Base-by-base conservation (phyloP, 2,329 filamentous ascomycete genomes). In the Cordyceps javanica region DNA sequence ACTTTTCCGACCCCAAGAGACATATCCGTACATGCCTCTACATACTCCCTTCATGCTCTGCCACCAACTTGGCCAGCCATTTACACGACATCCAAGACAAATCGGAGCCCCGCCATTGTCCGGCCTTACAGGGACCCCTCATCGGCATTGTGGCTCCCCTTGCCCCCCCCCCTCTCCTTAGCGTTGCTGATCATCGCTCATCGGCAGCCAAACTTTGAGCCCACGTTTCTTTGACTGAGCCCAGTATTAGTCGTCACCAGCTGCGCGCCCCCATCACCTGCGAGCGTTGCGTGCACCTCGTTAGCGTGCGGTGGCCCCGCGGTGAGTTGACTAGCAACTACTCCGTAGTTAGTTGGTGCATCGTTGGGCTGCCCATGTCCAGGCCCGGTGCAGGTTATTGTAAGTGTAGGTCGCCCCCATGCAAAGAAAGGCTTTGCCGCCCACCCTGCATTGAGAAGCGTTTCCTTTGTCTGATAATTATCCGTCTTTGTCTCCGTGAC, bases 211-310 rank as follows among this genome's bases (percentile, higher is more conserved):
- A 42, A 34, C 41, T 34, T 41, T 26, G 23, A 25, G 54, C 36
- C 54, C 54, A 56, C 54, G 54, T 56, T 56, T 30, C 45, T 21
- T 41, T 19, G 34, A 25, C 32, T 9, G 5, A 8, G 45, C 14
- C 26, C 11, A 32, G 32, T 39, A 56, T 49, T 50, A 56, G 54
- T 46, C 34, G 41, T 55, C 53, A 55, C 42, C 42, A 32, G 42
- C 52, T 30, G 28, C 28, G 2, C 42, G n/a, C 21, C 11, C 5
- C 30, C 21, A 41, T 56, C 44, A 56, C 53, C 53, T 49, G 53
- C 25, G 30, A 55, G 32, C 23, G 23, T 34, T 21, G 53, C 53
- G 53, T 55, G 53, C 23, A 38, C 28, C 21, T 32, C 6, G n/a
- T 19, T 53, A 51, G 30, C 28, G 32, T 39, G 14, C 13, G 3